Base-by-base conservation (phyloP, 805 yeast species). In the Candida gorgasii region DNA sequence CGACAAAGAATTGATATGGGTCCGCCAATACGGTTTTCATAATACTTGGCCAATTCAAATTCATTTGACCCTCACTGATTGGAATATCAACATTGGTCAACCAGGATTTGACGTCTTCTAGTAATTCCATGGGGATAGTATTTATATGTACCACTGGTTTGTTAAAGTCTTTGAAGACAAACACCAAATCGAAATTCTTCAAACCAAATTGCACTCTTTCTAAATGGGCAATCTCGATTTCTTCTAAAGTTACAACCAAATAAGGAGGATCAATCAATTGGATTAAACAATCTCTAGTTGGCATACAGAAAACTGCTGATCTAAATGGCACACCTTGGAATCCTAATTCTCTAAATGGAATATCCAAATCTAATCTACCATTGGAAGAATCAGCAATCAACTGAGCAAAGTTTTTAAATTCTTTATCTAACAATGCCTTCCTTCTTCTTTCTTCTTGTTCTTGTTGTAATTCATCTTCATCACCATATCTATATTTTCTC, bases 181-280 rank as follows among this genome's bases (percentile, higher is more conserved):
- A 89, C n/a, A 93, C 99, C 63, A 93, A 67, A 72, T 93, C 99
- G 55, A 93, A 93, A 67, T 93, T 93, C 70, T 89, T 89, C 58
- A 93, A 77, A 2, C 99, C 99, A 63, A 93, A 93, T 65, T 89
- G 96, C 30, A 93, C 96, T 73, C 99, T 86, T 75, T 93, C 99
- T 57, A 93, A 73, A 65, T 92, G 96, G 9, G 96, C 96, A 44
- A 93, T 74, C 69, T 93, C 99, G 45, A 93, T 86, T 55, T 93
- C 98, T 48, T 82, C 89, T 51, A 93, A 73, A 3, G 96, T 88
- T 22, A 93, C 82, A 29, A 92, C 98, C 62, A 90, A 70, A 60
- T 90, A 93, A 39, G 99, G 99, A 4, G 97, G 92, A 58, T 93
- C 99, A 47, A 89, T 79, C 49, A 93, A 76, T 69, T 92, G 98